These are phyloP conservation scores for Colletotrichum melonis DNA, from an alignment of 2,329 filamentous ascomycete species.

Conservation along the genomic window DNA sequence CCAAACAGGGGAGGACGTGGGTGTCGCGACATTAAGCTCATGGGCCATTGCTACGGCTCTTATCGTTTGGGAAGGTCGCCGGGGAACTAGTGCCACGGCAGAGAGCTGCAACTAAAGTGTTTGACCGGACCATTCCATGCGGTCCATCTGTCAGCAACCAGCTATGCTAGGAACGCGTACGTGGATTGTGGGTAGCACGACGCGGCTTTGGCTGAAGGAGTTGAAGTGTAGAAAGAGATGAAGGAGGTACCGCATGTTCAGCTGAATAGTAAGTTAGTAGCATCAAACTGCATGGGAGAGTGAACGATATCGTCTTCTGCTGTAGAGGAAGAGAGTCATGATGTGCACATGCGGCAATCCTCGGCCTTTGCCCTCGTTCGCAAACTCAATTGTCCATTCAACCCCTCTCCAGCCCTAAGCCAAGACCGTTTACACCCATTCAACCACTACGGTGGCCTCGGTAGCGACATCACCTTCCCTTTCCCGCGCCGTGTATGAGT, in stretches of 20 bases:
- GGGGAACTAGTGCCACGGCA: constrained; percentile 4
- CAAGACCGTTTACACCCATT: constrained; percentile 14
- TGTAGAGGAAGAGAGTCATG: neutral
- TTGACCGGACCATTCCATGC: neutral
- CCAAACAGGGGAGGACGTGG: constrained; percentile 13
- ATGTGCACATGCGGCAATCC: constrained; percentile 1
- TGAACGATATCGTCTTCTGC: neutral
- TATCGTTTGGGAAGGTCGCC: constrained; percentile 30
- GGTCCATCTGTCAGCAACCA: neutral
- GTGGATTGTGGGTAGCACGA: neutral
- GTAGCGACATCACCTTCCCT: neutral
- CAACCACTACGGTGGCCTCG: neutral
- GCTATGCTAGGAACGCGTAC: neutral
- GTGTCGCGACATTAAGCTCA: constrained; percentile 31
- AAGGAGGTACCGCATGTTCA: neutral
- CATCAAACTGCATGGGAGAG: neutral
- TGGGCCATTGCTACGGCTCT: constrained; percentile 30
- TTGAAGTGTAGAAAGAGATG: neutral
- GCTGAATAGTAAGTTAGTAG: neutral
- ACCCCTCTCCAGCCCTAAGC: constrained; percentile 7
- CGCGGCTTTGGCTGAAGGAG: neutral
- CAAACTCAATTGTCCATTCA: neutral
- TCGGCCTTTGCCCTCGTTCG: neutral
- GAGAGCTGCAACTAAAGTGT: neutral
- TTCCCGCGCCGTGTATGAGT: neutral